Conservation (phyloP, 129 eudicot genomes). For the Flaveria ramosissima region DNA sequence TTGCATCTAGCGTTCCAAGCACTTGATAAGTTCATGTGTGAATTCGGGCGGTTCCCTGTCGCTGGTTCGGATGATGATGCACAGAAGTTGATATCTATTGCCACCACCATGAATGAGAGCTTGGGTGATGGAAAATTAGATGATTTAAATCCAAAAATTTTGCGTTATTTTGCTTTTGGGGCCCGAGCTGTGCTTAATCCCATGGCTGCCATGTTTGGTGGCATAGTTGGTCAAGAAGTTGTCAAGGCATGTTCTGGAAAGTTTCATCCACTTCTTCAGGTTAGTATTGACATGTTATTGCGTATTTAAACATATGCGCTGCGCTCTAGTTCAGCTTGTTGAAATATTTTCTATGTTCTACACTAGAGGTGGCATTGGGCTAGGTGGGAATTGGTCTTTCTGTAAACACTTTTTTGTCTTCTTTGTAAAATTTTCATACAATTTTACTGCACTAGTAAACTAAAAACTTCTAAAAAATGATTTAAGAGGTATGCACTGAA, state of each 20-base stretch:
- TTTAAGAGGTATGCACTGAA: not conserved
- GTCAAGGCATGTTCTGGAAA: constrained; percentile 97
- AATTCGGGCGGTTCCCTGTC: constrained; percentile 61
- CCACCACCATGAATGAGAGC: constrained; percentile 55
- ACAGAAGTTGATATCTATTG: constrained; percentile 61
- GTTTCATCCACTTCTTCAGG: constrained; percentile 96
- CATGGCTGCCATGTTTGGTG: constrained; percentile 99
- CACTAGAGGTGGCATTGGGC: not conserved
- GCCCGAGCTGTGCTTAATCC: constrained; percentile 92
- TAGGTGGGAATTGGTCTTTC: not conserved
- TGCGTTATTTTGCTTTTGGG: constrained; percentile 78
- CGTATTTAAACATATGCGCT: not conserved
- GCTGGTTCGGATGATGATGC: constrained; percentile 91
- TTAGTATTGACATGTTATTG: not conserved
- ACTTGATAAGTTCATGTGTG: constrained; percentile 65
- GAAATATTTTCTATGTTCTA: not conserved
- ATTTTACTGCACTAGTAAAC: not conserved
- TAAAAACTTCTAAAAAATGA: not conserved
- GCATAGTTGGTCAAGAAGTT: constrained; percentile 94
- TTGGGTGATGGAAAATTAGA: constrained; percentile 58
- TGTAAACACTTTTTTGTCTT: not conserved
- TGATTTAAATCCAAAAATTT: constrained; percentile 69
- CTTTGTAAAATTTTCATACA: not conserved
- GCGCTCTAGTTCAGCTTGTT: not conserved
- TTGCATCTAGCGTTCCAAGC: constrained; percentile 91